These are phyloP conservation scores for Pestalotiopsis sp. DNA, from an alignment of 2,329 filamentous ascomycete species.

Conservation along the genomic window DNA sequence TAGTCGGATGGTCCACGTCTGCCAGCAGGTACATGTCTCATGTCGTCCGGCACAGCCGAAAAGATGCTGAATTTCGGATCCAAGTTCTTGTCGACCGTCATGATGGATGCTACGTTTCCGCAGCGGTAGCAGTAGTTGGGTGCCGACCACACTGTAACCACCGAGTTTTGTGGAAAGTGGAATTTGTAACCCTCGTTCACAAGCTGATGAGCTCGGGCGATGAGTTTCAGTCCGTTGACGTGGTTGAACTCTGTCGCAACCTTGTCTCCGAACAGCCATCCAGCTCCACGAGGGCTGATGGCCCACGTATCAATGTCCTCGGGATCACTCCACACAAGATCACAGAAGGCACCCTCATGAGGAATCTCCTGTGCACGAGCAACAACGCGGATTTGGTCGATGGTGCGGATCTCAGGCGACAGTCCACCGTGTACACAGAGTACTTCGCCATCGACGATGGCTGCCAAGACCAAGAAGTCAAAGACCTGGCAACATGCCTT, in stretches of 20 bases:
- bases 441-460: conserved; percentile 97
- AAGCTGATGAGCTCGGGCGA: conserved; percentile 94
- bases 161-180: conserved; percentile 92
- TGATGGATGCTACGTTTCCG: conserved; percentile 95
- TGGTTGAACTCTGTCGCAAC: conserved; percentile 97
- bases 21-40: conserved; percentile 76
- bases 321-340: conserved; percentile 96
- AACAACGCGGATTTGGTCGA: conserved; percentile 98
- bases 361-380: conserved; percentile 97
- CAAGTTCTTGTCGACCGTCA: conserved; percentile 84
- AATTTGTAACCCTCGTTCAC: conserved; percentile 99
- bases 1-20: conserved; percentile 70
- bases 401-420: conserved; percentile 89
- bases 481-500: conserved; percentile 99
- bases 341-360: conserved; percentile 97
- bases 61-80: conserved; percentile 93
- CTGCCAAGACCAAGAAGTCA: conserved; percentile 93
- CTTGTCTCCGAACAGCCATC: conserved; percentile 96
- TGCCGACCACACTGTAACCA: conserved; percentile 97
- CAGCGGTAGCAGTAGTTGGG: conserved; percentile 96
- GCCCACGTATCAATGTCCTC: conserved; percentile 98
- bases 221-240: conserved; percentile 94
- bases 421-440: conserved; percentile 96
- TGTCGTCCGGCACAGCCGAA: conserved; percentile 83
- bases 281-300: conserved; percentile 90